Conservation (phyloP, 768 basidiomycete species). For the Termitomyces sp. region DNA sequence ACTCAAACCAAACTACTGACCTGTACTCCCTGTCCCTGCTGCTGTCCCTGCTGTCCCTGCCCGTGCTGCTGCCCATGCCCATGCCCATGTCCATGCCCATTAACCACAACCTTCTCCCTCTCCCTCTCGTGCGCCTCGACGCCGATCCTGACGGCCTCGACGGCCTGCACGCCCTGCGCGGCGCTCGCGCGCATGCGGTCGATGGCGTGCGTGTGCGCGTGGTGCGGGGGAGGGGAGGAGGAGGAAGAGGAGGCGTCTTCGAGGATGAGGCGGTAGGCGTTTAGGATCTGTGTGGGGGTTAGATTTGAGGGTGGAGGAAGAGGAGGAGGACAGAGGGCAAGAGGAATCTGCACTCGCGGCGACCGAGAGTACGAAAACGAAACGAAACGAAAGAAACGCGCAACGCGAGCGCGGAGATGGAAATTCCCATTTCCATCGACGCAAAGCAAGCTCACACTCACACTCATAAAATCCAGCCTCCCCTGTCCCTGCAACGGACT, state of each 20-base stretch:
- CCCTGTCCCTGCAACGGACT: background rate
- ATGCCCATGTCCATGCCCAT: background rate
- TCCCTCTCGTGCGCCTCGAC: background rate
- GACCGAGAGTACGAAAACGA: background rate
- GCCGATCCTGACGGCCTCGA: background rate
- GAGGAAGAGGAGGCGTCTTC: background rate
- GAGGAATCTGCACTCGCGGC: no score
- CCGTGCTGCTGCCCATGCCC: background rate
- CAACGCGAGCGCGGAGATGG: no score
- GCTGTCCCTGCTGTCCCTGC: background rate
- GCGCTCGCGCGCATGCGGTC: background rate
- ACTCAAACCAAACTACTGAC: background rate
- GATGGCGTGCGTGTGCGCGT: background rate
- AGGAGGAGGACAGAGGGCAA: no score
- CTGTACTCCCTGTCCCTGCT: constrained; percentile 6
- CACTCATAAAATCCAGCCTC: background rate
- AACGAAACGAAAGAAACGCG: background rate
- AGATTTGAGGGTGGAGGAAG: no score
- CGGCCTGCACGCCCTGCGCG: background rate
- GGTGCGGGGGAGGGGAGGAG: background rate
- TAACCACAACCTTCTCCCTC: background rate
- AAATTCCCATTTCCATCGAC: no score
- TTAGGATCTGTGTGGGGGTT: background rate
- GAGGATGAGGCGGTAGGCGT: background rate
- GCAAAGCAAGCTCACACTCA: background rate